Evolutionary conservation across 1,139 yeast species (phyloP).

Genomic region (Eremothecium coryli): DNA sequence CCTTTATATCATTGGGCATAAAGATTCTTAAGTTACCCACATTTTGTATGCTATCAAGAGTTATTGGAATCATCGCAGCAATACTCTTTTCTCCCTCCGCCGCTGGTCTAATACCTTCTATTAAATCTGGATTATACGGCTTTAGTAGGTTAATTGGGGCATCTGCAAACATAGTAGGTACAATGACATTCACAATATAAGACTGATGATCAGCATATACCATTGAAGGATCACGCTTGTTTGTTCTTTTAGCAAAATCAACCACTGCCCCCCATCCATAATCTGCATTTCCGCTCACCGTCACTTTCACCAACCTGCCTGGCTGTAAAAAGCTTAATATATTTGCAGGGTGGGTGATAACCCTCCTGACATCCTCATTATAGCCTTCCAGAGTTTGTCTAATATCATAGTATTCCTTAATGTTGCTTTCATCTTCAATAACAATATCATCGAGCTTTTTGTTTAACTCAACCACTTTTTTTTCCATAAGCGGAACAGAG

Average conservation of each 20-base stretch:
- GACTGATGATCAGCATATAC: slow-evolving; percentile 72
- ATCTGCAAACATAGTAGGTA: slow-evolving; percentile 68
- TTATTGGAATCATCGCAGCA: slow-evolving; percentile 75
- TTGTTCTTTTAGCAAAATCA: slow-evolving; percentile 59
- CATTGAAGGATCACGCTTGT: slow-evolving; percentile 46
- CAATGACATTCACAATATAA: slow-evolving; percentile 76
- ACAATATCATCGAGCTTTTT: slow-evolving; percentile 39
- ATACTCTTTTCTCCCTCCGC: slow-evolving; percentile 59
- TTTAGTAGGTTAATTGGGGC: slow-evolving; percentile 65
- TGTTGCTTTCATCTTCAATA: slow-evolving; percentile 64
- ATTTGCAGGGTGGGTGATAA: slow-evolving; percentile 89
- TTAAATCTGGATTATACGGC: slow-evolving; percentile 60
- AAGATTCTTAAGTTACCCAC: slow-evolving; percentile 74
- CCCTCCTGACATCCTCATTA: slow-evolving; percentile 68
- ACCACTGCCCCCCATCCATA: slow-evolving; percentile 96
- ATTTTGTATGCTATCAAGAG: slow-evolving; percentile 62
- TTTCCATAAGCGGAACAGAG: slow-evolving; percentile 77
- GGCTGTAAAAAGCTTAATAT: slow-evolving; percentile 74
- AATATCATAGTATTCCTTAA: slow-evolving; percentile 76
- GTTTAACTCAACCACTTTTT: slow-evolving; percentile 46
- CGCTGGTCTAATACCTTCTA: slow-evolving; percentile 86
- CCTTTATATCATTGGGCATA: slow-evolving; percentile 71
- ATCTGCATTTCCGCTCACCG: slow-evolving; percentile 40
- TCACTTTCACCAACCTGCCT: slow-evolving; percentile 74
- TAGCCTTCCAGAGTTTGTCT: slow-evolving; percentile 62